A percentile compares a stretch with the other conserved stretches of the same genome.
Evolutionary conservation across 1,284 basidiomycete species (phyloP).

Genomic region (Ustilago lituana): DNA sequence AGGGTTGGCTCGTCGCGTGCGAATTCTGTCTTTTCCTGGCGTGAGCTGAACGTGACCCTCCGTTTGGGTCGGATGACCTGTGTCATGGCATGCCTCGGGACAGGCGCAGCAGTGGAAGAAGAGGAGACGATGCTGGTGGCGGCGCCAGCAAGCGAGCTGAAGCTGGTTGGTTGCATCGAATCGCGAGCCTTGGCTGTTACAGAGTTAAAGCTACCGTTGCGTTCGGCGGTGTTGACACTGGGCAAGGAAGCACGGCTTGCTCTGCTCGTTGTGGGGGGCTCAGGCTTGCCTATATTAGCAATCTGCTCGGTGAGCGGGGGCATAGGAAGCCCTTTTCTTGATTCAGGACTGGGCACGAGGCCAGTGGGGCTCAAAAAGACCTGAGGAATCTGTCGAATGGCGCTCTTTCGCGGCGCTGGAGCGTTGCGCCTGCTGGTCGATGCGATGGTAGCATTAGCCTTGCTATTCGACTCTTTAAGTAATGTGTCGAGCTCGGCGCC

Average conservation of each 20-base stretch:
- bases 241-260: conserved; percentile 30
- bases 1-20: conserved; percentile 51
- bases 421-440: conserved; percentile 46
- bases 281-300: conserved; percentile 32
- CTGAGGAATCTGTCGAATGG: conserved; percentile 56
- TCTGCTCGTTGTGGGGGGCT: conserved; percentile 7
- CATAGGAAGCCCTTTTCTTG: conserved; percentile 36
- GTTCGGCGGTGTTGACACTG: conserved; percentile 6
- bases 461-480: conserved; percentile 34
- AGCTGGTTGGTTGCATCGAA: conserved; percentile 20
- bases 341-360: conserved; percentile 53
- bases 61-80: conserved; percentile 46
- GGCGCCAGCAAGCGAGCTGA: conserved; percentile 17
- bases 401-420: conserved; percentile 55
- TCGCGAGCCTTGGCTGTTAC: conserved; percentile 20
- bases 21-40: conserved; percentile 53
- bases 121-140: conserved; percentile 30
- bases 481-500: conserved; percentile 41
- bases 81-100: conserved; percentile 27
- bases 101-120: conserved; percentile 10
- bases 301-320: conserved; percentile 41
- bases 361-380: conserved; percentile 58
- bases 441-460: conserved; percentile 18
- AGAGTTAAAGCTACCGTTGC: conserved; percentile 1
- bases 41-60: conserved; percentile 51